Percentiles rank a stretch among this genome's conserved stretches.
These are phyloP conservation scores for Ceratobasidium sp. DNA, from an alignment of 1,284 basidiomycete genomes.

Conservation along the genomic window DNA sequence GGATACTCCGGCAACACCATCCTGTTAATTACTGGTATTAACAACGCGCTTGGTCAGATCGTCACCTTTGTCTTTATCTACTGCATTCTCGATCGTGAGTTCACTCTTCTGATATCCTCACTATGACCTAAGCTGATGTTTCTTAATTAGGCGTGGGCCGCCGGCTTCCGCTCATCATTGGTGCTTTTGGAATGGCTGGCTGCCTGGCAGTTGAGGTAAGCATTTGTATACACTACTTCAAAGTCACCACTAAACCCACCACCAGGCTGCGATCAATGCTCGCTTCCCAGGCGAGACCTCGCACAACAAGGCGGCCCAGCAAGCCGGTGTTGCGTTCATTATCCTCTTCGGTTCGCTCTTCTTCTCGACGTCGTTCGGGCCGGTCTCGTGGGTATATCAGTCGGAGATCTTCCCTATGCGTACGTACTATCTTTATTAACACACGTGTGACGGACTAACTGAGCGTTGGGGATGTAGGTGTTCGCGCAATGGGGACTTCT, in stretches of 20 bases:
- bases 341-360: constrained; percentile 44
- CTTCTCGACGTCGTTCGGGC: constrained; percentile 44
- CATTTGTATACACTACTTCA: neutral
- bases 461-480: constrained; percentile 8
- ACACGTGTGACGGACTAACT: neutral
- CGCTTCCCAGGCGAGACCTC: constrained; percentile 34
- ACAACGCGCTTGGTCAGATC: constrained; percentile 53
- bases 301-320: constrained; percentile 36
- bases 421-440: constrained; percentile 3
- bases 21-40: constrained; percentile 54
- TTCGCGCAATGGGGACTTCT: constrained; percentile 53
- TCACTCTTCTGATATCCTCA: neutral
- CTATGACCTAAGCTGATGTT: constrained; percentile 9
- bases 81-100: constrained; percentile 44
- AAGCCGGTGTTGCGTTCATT: constrained; percentile 44
- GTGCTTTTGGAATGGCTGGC: constrained; percentile 40
- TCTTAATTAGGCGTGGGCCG: constrained; percentile 36
- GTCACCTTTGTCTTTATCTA: constrained; percentile 54
- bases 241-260: neutral
- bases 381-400: constrained; percentile 56
- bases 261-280: constrained; percentile 42
- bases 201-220: constrained; percentile 40
- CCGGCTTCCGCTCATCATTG: constrained; percentile 39
- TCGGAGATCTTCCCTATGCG: constrained; percentile 58
- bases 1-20: constrained; percentile 51